These are phyloP conservation scores for Rubus parviflorus DNA, from an alignment of 306 rosid genomes.

Conservation along the genomic window DNA sequence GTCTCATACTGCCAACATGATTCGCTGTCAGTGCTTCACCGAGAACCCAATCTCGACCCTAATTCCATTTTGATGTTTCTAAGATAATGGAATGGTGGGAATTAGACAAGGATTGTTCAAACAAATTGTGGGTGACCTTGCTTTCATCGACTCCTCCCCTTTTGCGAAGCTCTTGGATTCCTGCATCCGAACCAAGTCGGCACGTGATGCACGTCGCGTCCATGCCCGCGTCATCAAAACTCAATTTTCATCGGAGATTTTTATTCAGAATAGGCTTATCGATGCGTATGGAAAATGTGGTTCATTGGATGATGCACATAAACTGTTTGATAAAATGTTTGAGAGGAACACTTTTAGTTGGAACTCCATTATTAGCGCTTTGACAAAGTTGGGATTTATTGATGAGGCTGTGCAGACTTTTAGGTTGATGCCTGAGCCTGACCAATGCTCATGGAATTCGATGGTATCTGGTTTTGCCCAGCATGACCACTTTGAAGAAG, in stretches of 20 bases:
- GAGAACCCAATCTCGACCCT: too few relatives aligned
- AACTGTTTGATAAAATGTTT: conserved; percentile 31
- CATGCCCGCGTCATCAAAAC: conserved; percentile 29
- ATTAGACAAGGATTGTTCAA: conserved; percentile 16
- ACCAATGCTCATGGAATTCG: conserved; percentile 34
- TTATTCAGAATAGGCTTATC: conserved; percentile 32
- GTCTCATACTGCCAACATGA: too few relatives aligned
- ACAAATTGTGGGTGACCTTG: conserved; percentile 26
- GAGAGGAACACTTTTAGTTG: conserved; percentile 27
- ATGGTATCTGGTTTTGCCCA: conserved; percentile 28
- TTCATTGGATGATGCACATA: conserved; percentile 25
- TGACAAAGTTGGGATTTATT: conserved; percentile 19
- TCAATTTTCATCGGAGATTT: conserved; percentile 22
- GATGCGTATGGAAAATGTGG: conserved; percentile 28
- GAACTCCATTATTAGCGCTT: conserved; percentile 22
- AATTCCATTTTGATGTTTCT: too few relatives aligned
- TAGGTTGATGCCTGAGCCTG: conserved; percentile 17
- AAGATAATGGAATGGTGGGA: conserved; percentile 33
- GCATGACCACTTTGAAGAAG: conserved; percentile 17
- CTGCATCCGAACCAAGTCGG: conserved; percentile 19
- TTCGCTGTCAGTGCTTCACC: too few relatives aligned
- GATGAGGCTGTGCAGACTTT: conserved; percentile 28
- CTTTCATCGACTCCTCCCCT: conserved; percentile 28
- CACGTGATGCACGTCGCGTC: conserved; percentile 19
- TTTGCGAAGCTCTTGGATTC: conserved; percentile 31